A percentile compares a stretch with the other conserved stretches of the same genome.
Conservation (phyloP, 1,284 basidiomycete species). For the Sporisorium exsertum region DNA sequence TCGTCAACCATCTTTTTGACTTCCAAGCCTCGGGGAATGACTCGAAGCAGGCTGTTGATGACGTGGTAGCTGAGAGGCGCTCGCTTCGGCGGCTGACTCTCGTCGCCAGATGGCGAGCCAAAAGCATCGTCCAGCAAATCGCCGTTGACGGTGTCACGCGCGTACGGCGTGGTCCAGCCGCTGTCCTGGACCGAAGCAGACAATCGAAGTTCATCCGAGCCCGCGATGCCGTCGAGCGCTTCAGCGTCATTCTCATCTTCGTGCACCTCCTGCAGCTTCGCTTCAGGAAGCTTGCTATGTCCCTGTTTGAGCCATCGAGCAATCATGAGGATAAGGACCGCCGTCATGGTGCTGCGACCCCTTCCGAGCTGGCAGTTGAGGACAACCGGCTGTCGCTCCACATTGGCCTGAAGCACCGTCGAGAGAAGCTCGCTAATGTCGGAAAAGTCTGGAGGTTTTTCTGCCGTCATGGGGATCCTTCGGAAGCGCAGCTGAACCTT, state of each 20-base stretch:
- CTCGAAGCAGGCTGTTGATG: conserved; percentile 81
- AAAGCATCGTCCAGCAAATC: conserved; percentile 31
- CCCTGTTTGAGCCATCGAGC: conserved; percentile 79
- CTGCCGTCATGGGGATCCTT: conserved; percentile 88
- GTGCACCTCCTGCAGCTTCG: conserved; percentile 26
- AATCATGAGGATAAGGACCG: conserved; percentile 87
- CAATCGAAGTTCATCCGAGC: conserved; percentile 21
- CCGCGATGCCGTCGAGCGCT: background rate
- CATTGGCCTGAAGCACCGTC: conserved; percentile 81
- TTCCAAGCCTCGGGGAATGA: conserved; percentile 87
- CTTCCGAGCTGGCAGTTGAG: conserved; percentile 96
- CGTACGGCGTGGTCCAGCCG: conserved; percentile 22
- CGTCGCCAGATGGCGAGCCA: conserved; percentile 1
- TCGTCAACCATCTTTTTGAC: conserved; percentile 91
- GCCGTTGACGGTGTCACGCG: conserved; percentile 35
- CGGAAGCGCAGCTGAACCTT: conserved; percentile 79
- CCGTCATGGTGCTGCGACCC: conserved; percentile 90
- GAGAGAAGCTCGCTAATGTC: conserved; percentile 76
- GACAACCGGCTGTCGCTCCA: conserved; percentile 81
- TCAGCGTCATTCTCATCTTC: conserved; percentile 13
- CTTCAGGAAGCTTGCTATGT: conserved; percentile 65
- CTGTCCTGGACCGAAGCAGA: conserved; percentile 24
- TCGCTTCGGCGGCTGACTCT: conserved; percentile 17
- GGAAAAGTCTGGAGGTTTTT: conserved; percentile 71
- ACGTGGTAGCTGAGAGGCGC: conserved; percentile 74